Evolutionary conservation across 768 basidiomycete species (phyloP), one percentile per base, ranked within the genome.

Genomic region (Clavaria fumosa): DNA sequence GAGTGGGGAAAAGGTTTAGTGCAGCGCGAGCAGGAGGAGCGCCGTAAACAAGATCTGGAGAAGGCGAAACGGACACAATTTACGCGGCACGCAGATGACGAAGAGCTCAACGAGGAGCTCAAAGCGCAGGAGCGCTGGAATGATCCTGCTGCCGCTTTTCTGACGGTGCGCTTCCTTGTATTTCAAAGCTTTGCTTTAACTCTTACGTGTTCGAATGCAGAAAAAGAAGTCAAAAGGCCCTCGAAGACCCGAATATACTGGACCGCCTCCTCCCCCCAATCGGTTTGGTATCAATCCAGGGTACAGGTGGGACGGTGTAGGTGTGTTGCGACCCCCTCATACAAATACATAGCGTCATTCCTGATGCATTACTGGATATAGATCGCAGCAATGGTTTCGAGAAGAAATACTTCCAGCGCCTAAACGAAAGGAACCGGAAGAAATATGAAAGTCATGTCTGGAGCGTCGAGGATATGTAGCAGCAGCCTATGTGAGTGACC

Each of bases 281-380:
- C 76, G 95, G 5, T 97, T 93, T 54, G 80, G 81, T 17, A 96
- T 99, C 45, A 80, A 72, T 45, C 95, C 95, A 18, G 95, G 95
- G 1, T 88, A 90, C 54, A 68, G 93, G 52, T 99, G 95, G 95
- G 95, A 99, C 54, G 95, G 95, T 20, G 95, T 97, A 45, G 91
- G 91, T 88, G 44, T 45, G 70, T 64, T 38, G n/a, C n/a, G n/a
- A n/a, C 20, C 17, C 12, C 23, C 35, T 37, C 32, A 17, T 48
- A 11, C 15, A 7, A 23, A 23, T 31, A 14, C 31, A 10, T 35
- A 22, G 9, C 24, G 15, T 35, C 9, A 27, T 12, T 27, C 7
- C 27, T 18, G 26, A 14, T 21, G 11, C 22, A 34, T 14, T 10
- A 23, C 21, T 12, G 30, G 31, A 39, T 37, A 11, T 46, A 90